phyloP scores from a whole-genome alignment of 1,139 yeast species.

The Suhomyces choctaworum region DNA sequence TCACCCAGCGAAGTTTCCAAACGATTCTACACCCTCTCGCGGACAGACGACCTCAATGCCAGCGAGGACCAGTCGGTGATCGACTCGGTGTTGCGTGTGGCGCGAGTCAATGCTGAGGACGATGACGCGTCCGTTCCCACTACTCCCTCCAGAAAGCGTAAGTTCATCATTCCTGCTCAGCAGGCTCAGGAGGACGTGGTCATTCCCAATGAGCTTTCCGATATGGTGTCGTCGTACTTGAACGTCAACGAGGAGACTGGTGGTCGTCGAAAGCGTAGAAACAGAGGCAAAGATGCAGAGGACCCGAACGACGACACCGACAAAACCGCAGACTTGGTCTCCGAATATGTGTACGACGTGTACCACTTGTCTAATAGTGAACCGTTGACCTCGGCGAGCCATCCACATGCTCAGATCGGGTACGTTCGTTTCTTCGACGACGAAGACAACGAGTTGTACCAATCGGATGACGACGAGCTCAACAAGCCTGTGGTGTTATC shows the following conservation, averaged over 20 bases:
- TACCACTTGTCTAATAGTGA: slow-evolving; percentile 45
- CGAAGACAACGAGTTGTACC: slow-evolving; percentile 46
- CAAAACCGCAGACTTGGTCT: slow-evolving; percentile 36
- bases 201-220: slow-evolving; percentile 62
- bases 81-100: slow-evolving; percentile 21
- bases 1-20: slow-evolving; percentile 13
- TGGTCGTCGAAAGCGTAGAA: slow-evolving; percentile 11
- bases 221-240: slow-evolving; percentile 65
- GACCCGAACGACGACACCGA: slow-evolving; percentile 4
- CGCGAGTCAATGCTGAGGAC: slow-evolving; percentile 2
- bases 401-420: slow-evolving; percentile 57
- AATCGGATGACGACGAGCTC: slow-evolving; percentile 51
- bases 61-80: slow-evolving; percentile 22
- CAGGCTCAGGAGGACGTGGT: slow-evolving; percentile 41
- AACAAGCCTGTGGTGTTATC: slow-evolving; percentile 34
- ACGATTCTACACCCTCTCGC: slow-evolving; percentile 51
- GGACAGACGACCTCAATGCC: slow-evolving; percentile 53
- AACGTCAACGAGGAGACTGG: slow-evolving; percentile 19
- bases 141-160: slow-evolving; percentile 18
- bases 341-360: slow-evolving; percentile 88
- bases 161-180: slow-evolving; percentile 37
- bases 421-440: slow-evolving; percentile 70
- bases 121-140: background rate
- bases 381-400: slow-evolving; percentile 48
- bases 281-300: slow-evolving; percentile 1